Evolutionary conservation across 1,139 yeast genomes (phyloP), one percentile per base, ranked within the genome.

Genomic region (Meyerozyma smithsonii): DNA sequence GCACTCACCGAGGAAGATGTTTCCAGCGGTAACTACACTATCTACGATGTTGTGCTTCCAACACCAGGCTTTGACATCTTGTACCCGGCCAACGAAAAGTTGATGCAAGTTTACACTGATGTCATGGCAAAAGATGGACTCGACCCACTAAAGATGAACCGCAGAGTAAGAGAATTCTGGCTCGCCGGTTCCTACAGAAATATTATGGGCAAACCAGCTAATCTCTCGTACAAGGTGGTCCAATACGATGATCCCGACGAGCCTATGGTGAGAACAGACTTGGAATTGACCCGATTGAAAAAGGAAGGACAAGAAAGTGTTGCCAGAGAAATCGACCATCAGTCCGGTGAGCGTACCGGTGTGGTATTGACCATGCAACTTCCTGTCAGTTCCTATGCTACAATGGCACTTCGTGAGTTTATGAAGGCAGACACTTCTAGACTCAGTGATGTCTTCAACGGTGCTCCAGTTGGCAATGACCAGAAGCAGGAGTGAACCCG

Each of bases 331-430:
- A 53, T 62, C 25, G 69, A 65, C 24, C 75, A 56, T 8, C 60
- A 45, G 2, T 61, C 54, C 10, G 84, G 81, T 20, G 61, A 62
- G 4, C 81, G 77, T 45, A 67, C 72, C 1, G 97, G 96, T 0
- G 81, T 90, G 8, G 72, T 90, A 8, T 62, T 94, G 45, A 81
- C 75, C 50, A 72, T 94, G 73, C 85, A 82, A 56, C 70, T 94
- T 43, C 94, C 89, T 2, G 81, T 86, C 6, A 84, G 97, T 36
- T 83, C 95, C 5, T 94, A 94, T 61, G 99, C 99, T 2, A 94
- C 99, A 0, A 94, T 94, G 98, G 96, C 97, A 0, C 66, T 94
- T 41, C 75, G 98, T 54, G 98, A 92, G 58, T 78, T 84, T 41
- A 84, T 87, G 95, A 84, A 84, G 58, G 69, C 80, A 19, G 95